These are phyloP conservation scores for Scytalidium sp. DNA, from an alignment of 2,329 filamentous ascomycete species.

Conservation along the genomic window DNA sequence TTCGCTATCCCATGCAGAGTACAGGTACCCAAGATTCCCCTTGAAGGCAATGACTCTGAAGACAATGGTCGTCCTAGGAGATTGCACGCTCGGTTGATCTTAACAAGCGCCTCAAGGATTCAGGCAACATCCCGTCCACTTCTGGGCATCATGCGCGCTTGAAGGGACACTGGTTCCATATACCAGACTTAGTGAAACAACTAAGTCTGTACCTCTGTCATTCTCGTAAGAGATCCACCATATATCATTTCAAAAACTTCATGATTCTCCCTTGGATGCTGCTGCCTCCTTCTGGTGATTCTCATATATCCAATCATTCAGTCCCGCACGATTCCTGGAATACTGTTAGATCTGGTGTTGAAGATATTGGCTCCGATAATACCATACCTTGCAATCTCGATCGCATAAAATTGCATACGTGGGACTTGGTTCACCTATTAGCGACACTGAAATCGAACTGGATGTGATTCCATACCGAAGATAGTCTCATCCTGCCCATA, in stretches of 20 bases:
- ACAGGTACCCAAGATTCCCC: too few species aligned
- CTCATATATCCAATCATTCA: constrained; percentile 98
- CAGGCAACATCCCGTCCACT: too few species aligned
- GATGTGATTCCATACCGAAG: constrained; percentile 63
- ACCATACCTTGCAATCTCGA: constrained; percentile 68
- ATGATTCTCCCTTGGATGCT: constrained; percentile 8
- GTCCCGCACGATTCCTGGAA: constrained; percentile 70
- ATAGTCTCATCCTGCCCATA: constrained; percentile 90
- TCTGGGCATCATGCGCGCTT: too few species aligned
- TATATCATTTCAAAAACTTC: too few species aligned
- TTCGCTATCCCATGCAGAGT: too few species aligned
- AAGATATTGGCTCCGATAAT: background rate
- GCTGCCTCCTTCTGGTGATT: constrained; percentile 58
- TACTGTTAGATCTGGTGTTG: constrained; percentile 1
- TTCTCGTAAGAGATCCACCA: background rate
- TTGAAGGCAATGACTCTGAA: too few species aligned
- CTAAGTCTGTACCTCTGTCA: too few species aligned
- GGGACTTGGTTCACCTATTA: constrained; percentile 39
- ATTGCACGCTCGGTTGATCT: too few species aligned
- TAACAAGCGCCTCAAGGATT: too few species aligned
- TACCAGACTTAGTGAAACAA: too few species aligned
- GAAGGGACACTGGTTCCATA: too few species aligned
- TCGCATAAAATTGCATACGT: constrained; percentile 78
- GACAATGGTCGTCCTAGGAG: too few species aligned
- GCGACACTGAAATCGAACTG: background rate